phyloP scores from a whole-genome alignment of 331 rosid genomes.

The Prunus yedoensis region DNA sequence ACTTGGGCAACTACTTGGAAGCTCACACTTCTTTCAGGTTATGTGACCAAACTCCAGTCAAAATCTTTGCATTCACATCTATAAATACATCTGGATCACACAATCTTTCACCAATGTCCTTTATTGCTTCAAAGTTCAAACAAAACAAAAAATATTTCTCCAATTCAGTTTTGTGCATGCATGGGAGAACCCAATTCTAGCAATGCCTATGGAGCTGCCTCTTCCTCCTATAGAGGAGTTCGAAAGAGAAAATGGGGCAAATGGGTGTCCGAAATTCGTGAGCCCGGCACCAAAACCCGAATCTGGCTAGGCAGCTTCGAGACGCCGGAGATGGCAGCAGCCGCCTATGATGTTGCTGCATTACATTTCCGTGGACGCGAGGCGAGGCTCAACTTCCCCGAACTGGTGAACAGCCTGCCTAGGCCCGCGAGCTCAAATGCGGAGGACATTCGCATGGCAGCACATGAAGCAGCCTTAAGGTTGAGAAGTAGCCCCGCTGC shows the following conservation, averaged over 20 bases:
- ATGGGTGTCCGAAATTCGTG: conserved; percentile 95
- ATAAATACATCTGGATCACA: conserved; percentile 46
- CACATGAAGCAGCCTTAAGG: conserved; percentile 74
- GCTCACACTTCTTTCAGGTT: conserved; percentile 15
- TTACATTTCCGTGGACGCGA: conserved; percentile 71
- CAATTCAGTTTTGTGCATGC: conserved; percentile 17
- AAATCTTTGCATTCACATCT: conserved; percentile 21
- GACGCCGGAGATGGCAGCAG: conserved; percentile 85
- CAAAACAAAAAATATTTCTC: background rate
- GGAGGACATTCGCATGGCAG: conserved; percentile 79
- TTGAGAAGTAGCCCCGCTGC: conserved; percentile 23
- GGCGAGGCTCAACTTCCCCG: conserved; percentile 79
- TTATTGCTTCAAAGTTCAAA: background rate
- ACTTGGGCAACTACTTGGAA: conserved; percentile 55
- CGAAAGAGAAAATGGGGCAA: conserved; percentile 97
- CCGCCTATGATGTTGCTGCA: conserved; percentile 85
- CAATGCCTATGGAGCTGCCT: conserved; percentile 39
- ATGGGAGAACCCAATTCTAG: conserved; percentile 36
- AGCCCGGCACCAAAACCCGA: conserved; percentile 78
- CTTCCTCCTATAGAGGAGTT: conserved; percentile 68
- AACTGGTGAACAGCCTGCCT: conserved; percentile 52
- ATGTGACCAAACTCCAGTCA: conserved; percentile 33
- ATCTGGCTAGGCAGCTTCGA: conserved; percentile 92
- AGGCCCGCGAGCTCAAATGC: conserved; percentile 60
- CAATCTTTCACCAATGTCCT: conserved; percentile 12